A percentile compares a stretch with the other conserved stretches of the same genome.
Evolutionary conservation across 1,284 basidiomycete species (phyloP).

Genomic region (Ustilago cynodontis): DNA sequence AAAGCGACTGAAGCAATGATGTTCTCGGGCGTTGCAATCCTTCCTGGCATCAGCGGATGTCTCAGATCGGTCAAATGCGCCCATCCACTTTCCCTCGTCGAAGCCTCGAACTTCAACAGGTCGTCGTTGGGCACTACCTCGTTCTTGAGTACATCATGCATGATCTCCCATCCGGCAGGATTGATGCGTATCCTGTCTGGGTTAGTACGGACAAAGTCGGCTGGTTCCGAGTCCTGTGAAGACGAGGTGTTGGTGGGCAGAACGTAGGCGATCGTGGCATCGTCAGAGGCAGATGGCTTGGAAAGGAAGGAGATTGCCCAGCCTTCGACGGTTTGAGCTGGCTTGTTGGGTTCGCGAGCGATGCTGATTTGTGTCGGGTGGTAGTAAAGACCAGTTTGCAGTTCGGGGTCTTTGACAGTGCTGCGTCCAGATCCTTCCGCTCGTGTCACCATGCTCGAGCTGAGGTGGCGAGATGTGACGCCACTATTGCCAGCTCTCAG

Average conservation of each 20-base stretch:
- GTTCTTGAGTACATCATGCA: slow-evolving; percentile 61
- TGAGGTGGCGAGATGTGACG: slow-evolving; percentile 8
- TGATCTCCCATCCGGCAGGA: slow-evolving; percentile 50
- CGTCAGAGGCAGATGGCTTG: slow-evolving; percentile 19
- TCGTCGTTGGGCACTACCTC: slow-evolving; percentile 59
- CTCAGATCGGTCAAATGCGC: slow-evolving; percentile 64
- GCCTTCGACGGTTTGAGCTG: slow-evolving; percentile 18
- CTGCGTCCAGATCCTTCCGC: slow-evolving; percentile 22
- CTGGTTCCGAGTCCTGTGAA: slow-evolving; percentile 30
- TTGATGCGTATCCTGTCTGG: slow-evolving; percentile 60
- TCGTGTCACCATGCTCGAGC: not conserved
- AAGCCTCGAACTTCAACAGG: slow-evolving; percentile 60
- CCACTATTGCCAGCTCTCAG: not conserved
- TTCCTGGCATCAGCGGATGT: slow-evolving; percentile 62
- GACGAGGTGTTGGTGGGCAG: slow-evolving; percentile 28
- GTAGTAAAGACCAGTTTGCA: slow-evolving; percentile 57
- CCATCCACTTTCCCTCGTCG: slow-evolving; percentile 61
- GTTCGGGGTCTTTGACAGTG: slow-evolving; percentile 45
- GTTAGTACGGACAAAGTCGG: slow-evolving; percentile 44
- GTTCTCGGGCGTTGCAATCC: slow-evolving; percentile 64
- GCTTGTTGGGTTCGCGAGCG: slow-evolving; percentile 16
- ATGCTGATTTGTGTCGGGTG: slow-evolving; percentile 49
- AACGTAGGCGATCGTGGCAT: slow-evolving; percentile 46
- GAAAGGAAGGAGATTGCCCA: slow-evolving; percentile 58
- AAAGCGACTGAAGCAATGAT: slow-evolving; percentile 66